A percentile compares a stretch with the other conserved stretches of the same genome.
Evolutionary conservation across 192 early-diverging fungal species (phyloP).

Genomic region (Coemansia reversa): DNA sequence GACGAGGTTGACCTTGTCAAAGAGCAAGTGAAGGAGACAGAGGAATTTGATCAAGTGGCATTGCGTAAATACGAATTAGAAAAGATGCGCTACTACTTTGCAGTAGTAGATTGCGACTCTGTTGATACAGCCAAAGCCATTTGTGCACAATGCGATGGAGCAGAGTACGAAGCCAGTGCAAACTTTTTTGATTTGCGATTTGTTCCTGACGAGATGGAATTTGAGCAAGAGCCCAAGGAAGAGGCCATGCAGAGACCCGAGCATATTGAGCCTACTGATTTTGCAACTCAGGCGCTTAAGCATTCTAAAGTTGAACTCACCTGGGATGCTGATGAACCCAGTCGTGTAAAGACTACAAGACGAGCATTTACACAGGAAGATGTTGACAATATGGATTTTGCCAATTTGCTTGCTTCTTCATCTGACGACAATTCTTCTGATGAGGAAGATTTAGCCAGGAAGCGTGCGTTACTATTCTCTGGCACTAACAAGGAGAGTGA

Average conservation of each 20-base stretch:
- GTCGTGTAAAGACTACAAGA: constrained; percentile 73
- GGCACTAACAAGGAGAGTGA: constrained; percentile 33
- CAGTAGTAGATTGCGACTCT: constrained; percentile 89
- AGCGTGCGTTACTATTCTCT: constrained; percentile 41
- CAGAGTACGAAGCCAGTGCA: constrained; percentile 86
- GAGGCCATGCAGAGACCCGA: constrained; percentile 62
- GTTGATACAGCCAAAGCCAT: constrained; percentile 79
- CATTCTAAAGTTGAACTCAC: constrained; percentile 92
- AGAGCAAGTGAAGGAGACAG: constrained; percentile 58
- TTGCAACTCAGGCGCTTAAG: constrained; percentile 79
- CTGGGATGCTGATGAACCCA: constrained; percentile 94
- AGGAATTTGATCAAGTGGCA: constrained; percentile 79
- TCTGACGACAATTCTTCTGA: constrained; percentile 60
- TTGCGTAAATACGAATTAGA: constrained; percentile 92
- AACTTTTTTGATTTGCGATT: constrained; percentile 95
- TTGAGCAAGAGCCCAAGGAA: constrained; percentile 73
- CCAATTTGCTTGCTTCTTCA: constrained; percentile 78
- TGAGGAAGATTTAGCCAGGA: constrained; percentile 42
- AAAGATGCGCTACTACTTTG: constrained; percentile 88
- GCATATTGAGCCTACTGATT: constrained; percentile 67
- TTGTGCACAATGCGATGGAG: constrained; percentile 80
- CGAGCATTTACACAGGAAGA: constrained; percentile 87
- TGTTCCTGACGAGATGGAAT: constrained; percentile 87
- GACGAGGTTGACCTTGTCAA: constrained; percentile 33
- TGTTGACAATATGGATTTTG: constrained; percentile 88